Evolutionary conservation across 495 filamentous ascomycete species (phyloP).

Genomic region (Staphylotrichum tortipilum): DNA sequence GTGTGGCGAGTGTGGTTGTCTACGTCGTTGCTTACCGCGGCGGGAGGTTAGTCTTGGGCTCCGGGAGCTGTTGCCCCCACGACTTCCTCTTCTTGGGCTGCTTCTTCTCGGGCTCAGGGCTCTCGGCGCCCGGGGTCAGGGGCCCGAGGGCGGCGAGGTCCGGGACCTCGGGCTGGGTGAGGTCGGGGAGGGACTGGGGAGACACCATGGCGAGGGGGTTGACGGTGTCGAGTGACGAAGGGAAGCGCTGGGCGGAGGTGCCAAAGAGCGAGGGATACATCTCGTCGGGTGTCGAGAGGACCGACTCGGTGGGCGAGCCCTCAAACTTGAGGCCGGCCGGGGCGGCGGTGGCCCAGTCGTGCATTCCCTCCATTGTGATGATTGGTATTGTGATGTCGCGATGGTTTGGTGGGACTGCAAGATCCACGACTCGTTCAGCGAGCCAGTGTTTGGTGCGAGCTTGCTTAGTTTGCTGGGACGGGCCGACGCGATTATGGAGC

Average conservation of each 20-base stretch:
- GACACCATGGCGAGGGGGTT: slow-evolving; percentile 40
- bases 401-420: slow-evolving; percentile 5
- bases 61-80: slow-evolving; percentile 95
- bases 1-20: background rate
- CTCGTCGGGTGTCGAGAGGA: slow-evolving; percentile 44
- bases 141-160: slow-evolving; percentile 12
- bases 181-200: slow-evolving; percentile 31
- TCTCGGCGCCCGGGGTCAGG: slow-evolving; percentile 15
- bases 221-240: slow-evolving; percentile 25
- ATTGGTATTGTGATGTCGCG: slow-evolving; percentile 1
- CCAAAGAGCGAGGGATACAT: slow-evolving; percentile 44
- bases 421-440: no score
- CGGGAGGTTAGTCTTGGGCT: slow-evolving; percentile 92
- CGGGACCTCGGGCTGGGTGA: slow-evolving; percentile 16
- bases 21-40: slow-evolving; percentile 62
- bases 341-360: slow-evolving; percentile 32
- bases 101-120: slow-evolving; percentile 53
- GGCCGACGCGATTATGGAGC: no score
- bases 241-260: slow-evolving; percentile 11
- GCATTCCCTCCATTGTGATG: slow-evolving; percentile 24
- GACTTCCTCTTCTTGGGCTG: slow-evolving; percentile 93
- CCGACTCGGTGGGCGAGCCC: slow-evolving; percentile 42
- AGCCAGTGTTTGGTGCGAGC: no score
- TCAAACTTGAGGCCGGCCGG: slow-evolving; percentile 41
- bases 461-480: no score